A percentile compares a stretch with the other conserved stretches of the same genome.
Conservation (phyloP, 805 yeast genomes). For the Cyberlindnera suaveolens region DNA sequence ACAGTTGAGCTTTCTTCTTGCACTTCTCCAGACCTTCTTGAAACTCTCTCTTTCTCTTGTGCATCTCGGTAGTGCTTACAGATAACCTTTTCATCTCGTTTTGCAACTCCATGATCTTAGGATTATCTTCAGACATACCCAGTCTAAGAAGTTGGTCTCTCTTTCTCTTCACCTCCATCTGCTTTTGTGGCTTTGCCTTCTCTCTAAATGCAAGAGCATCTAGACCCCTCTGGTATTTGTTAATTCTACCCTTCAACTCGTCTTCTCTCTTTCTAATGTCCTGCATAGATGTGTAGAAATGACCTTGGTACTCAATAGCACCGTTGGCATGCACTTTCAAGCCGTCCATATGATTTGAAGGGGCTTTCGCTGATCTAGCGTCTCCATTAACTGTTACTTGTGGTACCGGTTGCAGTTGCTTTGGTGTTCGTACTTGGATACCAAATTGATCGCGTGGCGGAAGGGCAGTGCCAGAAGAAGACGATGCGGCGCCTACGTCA, state of each 20-base stretch:
- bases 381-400: background rate
- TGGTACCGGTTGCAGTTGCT: background rate
- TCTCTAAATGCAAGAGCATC: conserved; percentile 1
- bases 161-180: conserved; percentile 6
- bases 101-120: conserved; percentile 2
- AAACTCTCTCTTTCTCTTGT: conserved; percentile 1
- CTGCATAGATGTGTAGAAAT: conserved; percentile 2
- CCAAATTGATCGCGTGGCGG: too few species aligned
- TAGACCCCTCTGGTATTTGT: conserved; percentile 4
- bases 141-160: conserved; percentile 7
- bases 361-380: background rate
- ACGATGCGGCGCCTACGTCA: too few species aligned
- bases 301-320: conserved; percentile 4
- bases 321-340: conserved; percentile 6
- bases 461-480: too few species aligned
- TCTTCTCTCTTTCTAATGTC: conserved; percentile 3
- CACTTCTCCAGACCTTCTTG: conserved; percentile 3
- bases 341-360: background rate
- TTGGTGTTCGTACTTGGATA: too few species aligned
- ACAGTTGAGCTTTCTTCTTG: conserved; percentile 2
- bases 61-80: background rate
- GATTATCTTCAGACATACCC: conserved; percentile 5
- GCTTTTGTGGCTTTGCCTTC: conserved; percentile 5
- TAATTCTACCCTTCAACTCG: conserved; percentile 4
- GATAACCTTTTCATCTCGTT: conserved; percentile 6